Conservation (phyloP, 2,329 filamentous ascomycete species). For the Polychaeton citri region DNA sequence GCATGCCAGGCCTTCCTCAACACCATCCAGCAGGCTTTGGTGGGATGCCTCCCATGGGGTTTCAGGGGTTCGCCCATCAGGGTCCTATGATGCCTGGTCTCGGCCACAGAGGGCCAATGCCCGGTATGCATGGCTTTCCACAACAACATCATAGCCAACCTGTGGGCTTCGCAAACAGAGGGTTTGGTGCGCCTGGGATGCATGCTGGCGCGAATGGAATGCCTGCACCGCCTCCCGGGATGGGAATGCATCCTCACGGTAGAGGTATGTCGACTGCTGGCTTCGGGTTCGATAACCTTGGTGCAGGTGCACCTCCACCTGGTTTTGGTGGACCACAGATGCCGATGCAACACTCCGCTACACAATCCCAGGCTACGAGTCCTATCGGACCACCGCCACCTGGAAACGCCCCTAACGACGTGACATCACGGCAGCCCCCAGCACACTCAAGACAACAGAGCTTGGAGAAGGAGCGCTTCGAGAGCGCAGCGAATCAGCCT, state of each 20-base stretch:
- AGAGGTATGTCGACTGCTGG: conserved; percentile 23
- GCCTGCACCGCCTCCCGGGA: conserved; percentile 33
- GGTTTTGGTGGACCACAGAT: conserved; percentile 37
- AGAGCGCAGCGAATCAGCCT: conserved; percentile 52
- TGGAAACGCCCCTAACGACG: conserved; percentile 15
- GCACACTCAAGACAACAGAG: conserved; percentile 65
- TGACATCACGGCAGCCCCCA: conserved; percentile 24
- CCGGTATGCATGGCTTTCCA: conserved; percentile 29
- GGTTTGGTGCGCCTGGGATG: conserved; percentile 46
- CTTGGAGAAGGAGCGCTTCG: conserved; percentile 44
- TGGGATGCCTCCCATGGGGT: conserved; percentile 39
- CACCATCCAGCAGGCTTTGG: conserved; percentile 27
- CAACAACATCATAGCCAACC: conserved; percentile 37
- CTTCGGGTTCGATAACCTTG: conserved; percentile 38
- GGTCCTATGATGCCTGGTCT: conserved; percentile 42
- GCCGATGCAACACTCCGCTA: conserved; percentile 13
- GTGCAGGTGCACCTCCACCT: conserved; percentile 26
- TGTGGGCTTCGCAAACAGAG: conserved; percentile 28
- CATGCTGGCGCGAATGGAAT: conserved; percentile 25
- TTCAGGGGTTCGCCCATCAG: conserved; percentile 40
- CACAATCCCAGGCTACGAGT: conserved; percentile 5
- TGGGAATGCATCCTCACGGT: conserved; percentile 38
- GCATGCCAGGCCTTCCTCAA: conserved; percentile 38
- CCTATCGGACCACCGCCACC: conserved; percentile 20
- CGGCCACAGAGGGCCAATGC: conserved; percentile 39